Evolutionary conservation across 495 filamentous ascomycete species (phyloP).

Genomic region (Cairneyella variabilis): DNA sequence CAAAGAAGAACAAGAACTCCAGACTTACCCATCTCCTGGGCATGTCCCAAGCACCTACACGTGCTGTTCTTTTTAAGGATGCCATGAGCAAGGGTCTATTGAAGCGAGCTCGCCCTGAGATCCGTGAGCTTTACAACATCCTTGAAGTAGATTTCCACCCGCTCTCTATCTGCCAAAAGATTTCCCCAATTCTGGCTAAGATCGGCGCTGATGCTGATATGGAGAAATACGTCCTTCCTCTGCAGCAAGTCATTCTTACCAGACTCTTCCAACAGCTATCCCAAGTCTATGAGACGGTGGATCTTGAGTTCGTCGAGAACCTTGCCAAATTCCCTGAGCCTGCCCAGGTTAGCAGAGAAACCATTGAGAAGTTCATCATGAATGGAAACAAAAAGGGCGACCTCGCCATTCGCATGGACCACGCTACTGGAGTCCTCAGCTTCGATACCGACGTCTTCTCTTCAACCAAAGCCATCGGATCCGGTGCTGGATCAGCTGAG

Average conservation of each 20-base stretch:
- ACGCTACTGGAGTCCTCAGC: slow-evolving; percentile 88
- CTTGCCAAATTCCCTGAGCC: slow-evolving; percentile 95
- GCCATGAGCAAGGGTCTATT: slow-evolving; percentile 90
- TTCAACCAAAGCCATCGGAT: slow-evolving; percentile 88
- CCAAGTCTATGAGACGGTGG: slow-evolving; percentile 97
- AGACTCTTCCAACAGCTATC: slow-evolving; percentile 98
- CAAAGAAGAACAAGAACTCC: slow-evolving; percentile 97
- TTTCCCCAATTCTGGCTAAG: slow-evolving; percentile 89
- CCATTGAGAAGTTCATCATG: slow-evolving; percentile 99
- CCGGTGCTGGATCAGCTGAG: slow-evolving; percentile 84
- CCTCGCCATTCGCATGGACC: slow-evolving; percentile 91
- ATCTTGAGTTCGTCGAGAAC: slow-evolving; percentile 88
- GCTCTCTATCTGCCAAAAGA: slow-evolving; percentile 97
- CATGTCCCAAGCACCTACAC: slow-evolving; percentile 84
- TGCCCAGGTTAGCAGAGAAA: slow-evolving; percentile 86
- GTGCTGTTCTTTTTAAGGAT: slow-evolving; percentile 90
- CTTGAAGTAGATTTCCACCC: slow-evolving; percentile 99
- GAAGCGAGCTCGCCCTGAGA: slow-evolving; percentile 86
- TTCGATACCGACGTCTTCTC: slow-evolving; percentile 99
- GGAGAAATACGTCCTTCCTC: slow-evolving; percentile 89
- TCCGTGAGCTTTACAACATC: slow-evolving; percentile 95
- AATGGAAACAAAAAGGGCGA: slow-evolving; percentile 99
- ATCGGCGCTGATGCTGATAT: slow-evolving; percentile 94
- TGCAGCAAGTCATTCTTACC: slow-evolving; percentile 98
- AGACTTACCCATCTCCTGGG: slow-evolving; percentile 93